A percentile compares a stretch with the other conserved stretches of the same genome.
Conservation (phyloP, 2,329 filamentous ascomycete species). For the Penicillium rolfsii region DNA sequence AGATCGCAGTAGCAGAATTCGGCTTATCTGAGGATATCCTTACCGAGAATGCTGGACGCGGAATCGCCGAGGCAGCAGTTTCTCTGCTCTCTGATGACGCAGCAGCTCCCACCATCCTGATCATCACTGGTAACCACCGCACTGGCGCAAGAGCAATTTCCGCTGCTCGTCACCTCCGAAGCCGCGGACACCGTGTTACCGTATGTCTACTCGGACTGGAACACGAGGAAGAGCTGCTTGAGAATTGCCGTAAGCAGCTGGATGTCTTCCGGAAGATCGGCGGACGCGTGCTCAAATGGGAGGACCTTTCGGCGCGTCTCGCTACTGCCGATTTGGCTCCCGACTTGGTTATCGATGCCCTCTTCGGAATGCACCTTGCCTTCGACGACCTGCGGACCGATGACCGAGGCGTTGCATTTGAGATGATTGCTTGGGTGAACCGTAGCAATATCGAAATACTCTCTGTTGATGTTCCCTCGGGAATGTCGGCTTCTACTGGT, state of each 20-base stretch:
- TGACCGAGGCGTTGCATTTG: constrained; percentile 81
- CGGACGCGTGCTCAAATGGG: constrained; percentile 69
- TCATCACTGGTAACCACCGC: constrained; percentile 95
- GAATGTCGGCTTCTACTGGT: constrained; percentile 78
- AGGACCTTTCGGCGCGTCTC: constrained; percentile 56
- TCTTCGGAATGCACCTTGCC: constrained; percentile 81
- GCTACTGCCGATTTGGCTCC: constrained; percentile 64
- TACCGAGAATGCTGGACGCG: constrained; percentile 85
- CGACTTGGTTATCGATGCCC: constrained; percentile 83
- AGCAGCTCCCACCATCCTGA: constrained; percentile 63
- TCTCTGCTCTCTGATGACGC: constrained; percentile 65
- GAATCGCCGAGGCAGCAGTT: constrained; percentile 78
- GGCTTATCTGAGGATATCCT: constrained; percentile 88
- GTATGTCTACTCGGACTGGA: constrained; percentile 85
- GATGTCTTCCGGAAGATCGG: constrained; percentile 83
- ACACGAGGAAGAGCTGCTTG: constrained; percentile 76
- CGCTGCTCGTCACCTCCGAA: constrained; percentile 82
- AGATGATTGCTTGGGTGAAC: constrained; percentile 93
- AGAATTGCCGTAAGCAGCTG: constrained; percentile 78
- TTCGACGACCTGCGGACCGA: constrained; percentile 86
- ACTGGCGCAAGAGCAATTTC: constrained; percentile 83
- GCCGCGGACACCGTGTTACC: constrained; percentile 78
- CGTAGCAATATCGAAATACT: constrained; percentile 80
- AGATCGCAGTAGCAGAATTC: constrained; percentile 83
- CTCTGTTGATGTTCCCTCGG: constrained; percentile 88